These are phyloP conservation scores for Acephala macrosclerotiorum DNA, from an alignment of 2,329 filamentous ascomycete genomes.

Conservation along the genomic window DNA sequence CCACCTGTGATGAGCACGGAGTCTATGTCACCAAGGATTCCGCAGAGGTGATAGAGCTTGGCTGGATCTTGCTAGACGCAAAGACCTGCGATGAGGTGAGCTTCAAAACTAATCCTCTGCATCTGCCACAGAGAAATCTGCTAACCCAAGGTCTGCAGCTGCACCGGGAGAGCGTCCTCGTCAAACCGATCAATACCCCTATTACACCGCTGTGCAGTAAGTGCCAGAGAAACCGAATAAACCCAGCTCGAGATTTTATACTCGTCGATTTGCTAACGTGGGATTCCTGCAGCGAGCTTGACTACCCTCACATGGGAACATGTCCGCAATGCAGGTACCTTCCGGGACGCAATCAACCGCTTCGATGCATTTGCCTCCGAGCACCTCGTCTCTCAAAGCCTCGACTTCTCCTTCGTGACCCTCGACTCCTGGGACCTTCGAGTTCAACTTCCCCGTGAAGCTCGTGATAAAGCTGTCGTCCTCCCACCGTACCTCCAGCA, in stretches of 20 bases:
- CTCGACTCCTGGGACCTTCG: constrained; percentile 98
- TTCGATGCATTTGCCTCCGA: constrained; percentile 95
- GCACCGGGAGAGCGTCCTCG: constrained; percentile 92
- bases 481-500: constrained; percentile 97
- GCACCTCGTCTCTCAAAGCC: constrained; percentile 87
- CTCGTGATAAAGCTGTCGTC: constrained; percentile 96
- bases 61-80: constrained; percentile 94
- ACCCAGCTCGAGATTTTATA: constrained; percentile 15
- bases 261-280: constrained; percentile 35
- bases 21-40: constrained; percentile 99
- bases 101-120: constrained; percentile 18
- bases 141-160: constrained; percentile 63
- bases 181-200: constrained; percentile 98
- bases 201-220: constrained; percentile 99
- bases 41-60: constrained; percentile 98
- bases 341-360: constrained; percentile 94
- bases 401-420: constrained; percentile 98
- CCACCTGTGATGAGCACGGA: constrained; percentile 98
- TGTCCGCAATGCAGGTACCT: constrained; percentile 95
- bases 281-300: constrained; percentile 75
- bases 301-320: constrained; percentile 99
- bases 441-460: constrained; percentile 96
- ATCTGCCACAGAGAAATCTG: constrained; percentile 22
- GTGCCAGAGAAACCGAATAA: constrained; percentile 51
- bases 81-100: constrained; percentile 92